These are phyloP conservation scores for Calocybe gangraenosa DNA, from an alignment of 768 basidiomycete species.

Conservation along the genomic window DNA sequence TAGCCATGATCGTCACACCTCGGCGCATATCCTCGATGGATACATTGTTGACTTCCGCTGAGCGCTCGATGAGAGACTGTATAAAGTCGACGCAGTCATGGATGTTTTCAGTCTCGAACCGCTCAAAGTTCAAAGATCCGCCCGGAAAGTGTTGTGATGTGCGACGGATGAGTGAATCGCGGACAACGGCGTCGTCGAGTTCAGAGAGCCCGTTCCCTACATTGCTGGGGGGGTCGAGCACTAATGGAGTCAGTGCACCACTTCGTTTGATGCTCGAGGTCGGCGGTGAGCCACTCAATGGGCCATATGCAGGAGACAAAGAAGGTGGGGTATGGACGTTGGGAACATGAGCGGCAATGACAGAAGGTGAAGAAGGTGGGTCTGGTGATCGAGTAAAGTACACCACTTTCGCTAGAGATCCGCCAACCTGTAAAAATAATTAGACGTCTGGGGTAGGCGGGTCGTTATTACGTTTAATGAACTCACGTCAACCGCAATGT, in stretches of 20 bases:
- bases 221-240: conserved; percentile 51
- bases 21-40: conserved; percentile 86
- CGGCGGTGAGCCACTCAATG: conserved; percentile 23
- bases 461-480: conserved; percentile 3
- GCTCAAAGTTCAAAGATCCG: conserved; percentile 94
- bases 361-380: conserved; percentile 73
- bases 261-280: conserved; percentile 39
- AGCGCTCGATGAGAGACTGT: conserved; percentile 78
- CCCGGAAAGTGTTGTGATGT: conserved; percentile 87
- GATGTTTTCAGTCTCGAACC: conserved; percentile 92
- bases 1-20: conserved; percentile 96
- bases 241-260: conserved; percentile 81
- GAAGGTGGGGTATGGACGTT: conserved; percentile 43
- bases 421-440: conserved; percentile 69
- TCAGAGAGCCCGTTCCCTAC: conserved; percentile 29
- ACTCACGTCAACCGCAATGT: conserved; percentile 96
- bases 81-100: conserved; percentile 83
- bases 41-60: conserved; percentile 82
- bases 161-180: conserved; percentile 63
- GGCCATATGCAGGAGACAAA: conserved; percentile 35
- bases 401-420: conserved; percentile 95
- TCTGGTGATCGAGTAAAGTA: conserved; percentile 96
- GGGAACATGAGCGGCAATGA: conserved; percentile 53
- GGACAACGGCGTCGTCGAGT: conserved; percentile 43
- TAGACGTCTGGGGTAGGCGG: conserved; percentile 9